Base-by-base conservation (phyloP, 1,139 yeast species). In the Martiniozyma asiatica region DNA sequence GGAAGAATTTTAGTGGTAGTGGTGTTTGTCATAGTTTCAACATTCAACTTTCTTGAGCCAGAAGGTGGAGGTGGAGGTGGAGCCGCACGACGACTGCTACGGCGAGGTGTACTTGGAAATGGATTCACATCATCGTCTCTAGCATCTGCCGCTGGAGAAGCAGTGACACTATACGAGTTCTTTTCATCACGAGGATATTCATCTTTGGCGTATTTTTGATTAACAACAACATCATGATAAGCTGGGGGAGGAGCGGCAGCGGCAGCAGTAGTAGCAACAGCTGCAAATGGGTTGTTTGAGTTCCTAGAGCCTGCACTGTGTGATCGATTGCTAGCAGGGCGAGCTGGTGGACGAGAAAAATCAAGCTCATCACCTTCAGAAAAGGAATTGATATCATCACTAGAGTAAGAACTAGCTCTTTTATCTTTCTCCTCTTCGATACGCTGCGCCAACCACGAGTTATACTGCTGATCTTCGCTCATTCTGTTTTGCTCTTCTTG, bases 161-260 rank as follows among this genome's bases (percentile, higher is more conserved):
- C 34, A 24, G 30, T 36, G 10, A 18, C 15, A 5, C 10, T 11
- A 34, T 27, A 14, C 39, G 42, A 11, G n/a, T 31, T 25, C 22
- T 50, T 42, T 43, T 71, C 71, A 39, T 73, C 79, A 34, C 62
- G 58, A 28, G 75, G 72, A 42, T 67, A 68, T 31, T 67, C 71
- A 30, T 51, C 50, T 32, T 53, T 51, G 9, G 54, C 51, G 19
- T 53, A 51, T 22, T 60, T 64, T 11, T 54, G 50, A n/a, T 73
- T 74, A 1, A 81, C 73, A 13, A 66, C 78, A 44, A 77, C 87
- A 41, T 75, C 82, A 47, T 77, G 76, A 0, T 81, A 61, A 5
- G 87, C 84, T 8, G 87, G 84, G 9, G 50, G 35, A 28, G 39
- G 35, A 17, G 37, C 37, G 24, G 35, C 32, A 16, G 26, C 22